These are phyloP conservation scores for Rachicladosporium sp. DNA, from an alignment of 2,329 filamentous ascomycete genomes.

Conservation along the genomic window DNA sequence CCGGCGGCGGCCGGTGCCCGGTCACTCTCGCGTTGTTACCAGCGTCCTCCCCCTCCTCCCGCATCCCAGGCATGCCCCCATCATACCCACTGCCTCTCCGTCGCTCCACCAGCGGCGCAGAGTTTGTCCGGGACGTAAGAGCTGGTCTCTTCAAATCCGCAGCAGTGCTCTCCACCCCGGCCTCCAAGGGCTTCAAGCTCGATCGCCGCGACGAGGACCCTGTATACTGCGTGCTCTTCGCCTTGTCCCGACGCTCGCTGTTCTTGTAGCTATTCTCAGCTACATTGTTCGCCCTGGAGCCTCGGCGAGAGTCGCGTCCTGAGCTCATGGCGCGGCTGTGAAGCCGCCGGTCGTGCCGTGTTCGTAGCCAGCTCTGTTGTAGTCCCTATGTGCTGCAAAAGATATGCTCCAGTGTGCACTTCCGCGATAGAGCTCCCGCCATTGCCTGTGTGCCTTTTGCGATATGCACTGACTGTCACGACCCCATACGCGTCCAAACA, in stretches of 20 bases:
- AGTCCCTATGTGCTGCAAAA: no score
- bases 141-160: slow-evolving; percentile 11
- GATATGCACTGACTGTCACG: no score
- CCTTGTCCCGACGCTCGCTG: slow-evolving; percentile 13
- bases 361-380: no score
- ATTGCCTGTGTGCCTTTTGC: no score
- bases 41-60: slow-evolving; percentile 1
- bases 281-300: slow-evolving; percentile 7
- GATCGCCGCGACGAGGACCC: slow-evolving; percentile 4
- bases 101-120: slow-evolving; percentile 13
- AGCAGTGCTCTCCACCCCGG: slow-evolving; percentile 2
- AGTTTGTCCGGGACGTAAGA: slow-evolving; percentile 15
- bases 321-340: slow-evolving; percentile 2
- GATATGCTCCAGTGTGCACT: no score
- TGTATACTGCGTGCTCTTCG: slow-evolving; percentile 14
- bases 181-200: slow-evolving; percentile 6
- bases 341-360: no score
- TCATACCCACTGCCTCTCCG: slow-evolving; percentile 6
- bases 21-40: slow-evolving; percentile 1
- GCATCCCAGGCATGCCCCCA: slow-evolving; percentile 4
- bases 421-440: no score
- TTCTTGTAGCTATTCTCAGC: slow-evolving; percentile 8
- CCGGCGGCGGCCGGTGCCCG: slow-evolving; percentile 4
- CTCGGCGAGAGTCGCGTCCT: slow-evolving; percentile 10
- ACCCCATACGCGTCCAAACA: no score